A percentile compares a stretch with the other conserved stretches of the same genome.
phyloP scores from a whole-genome alignment of 495 filamentous ascomycete species.

The Penicillium salamii region DNA sequence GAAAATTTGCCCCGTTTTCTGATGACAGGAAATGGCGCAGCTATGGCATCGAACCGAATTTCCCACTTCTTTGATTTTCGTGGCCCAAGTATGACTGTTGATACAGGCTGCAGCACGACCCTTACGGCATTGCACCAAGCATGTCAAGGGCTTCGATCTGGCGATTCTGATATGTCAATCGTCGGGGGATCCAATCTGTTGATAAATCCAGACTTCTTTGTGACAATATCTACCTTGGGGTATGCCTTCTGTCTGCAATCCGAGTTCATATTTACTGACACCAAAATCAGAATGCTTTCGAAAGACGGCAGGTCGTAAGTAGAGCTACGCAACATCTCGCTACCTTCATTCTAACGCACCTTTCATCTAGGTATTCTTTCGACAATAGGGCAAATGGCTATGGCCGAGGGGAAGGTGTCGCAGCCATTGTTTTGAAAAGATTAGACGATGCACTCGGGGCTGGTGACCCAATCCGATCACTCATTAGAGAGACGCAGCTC shows the following conservation, averaged over 20 bases:
- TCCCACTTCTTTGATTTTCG: constrained; percentile 49
- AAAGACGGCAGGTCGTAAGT: neutral
- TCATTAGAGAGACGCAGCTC: constrained; percentile 24
- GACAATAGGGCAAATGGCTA: neutral
- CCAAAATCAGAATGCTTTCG: constrained; percentile 2
- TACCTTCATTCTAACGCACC: neutral
- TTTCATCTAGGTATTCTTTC: neutral
- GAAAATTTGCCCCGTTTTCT: constrained; percentile 11
- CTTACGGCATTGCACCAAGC: constrained; percentile 44
- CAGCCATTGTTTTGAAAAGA: constrained; percentile 1
- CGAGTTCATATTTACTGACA: constrained; percentile 21
- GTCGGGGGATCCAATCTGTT: constrained; percentile 28
- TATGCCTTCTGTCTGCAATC: neutral
- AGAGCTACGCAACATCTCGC: neutral
- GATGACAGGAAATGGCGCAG: constrained; percentile 36
- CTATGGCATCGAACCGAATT: constrained; percentile 46
- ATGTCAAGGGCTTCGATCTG: constrained; percentile 35
- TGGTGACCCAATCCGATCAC: constrained; percentile 33
- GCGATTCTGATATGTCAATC: constrained; percentile 41
- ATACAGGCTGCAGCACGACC: constrained; percentile 51
- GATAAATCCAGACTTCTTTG: neutral
- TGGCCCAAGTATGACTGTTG: constrained; percentile 47
- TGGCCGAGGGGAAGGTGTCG: neutral
- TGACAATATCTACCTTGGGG: neutral
- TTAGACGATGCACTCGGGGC: neutral